These are phyloP conservation scores for Calonectria pseudoreteaudii DNA, from an alignment of 2,329 filamentous ascomycete species.

Conservation along the genomic window DNA sequence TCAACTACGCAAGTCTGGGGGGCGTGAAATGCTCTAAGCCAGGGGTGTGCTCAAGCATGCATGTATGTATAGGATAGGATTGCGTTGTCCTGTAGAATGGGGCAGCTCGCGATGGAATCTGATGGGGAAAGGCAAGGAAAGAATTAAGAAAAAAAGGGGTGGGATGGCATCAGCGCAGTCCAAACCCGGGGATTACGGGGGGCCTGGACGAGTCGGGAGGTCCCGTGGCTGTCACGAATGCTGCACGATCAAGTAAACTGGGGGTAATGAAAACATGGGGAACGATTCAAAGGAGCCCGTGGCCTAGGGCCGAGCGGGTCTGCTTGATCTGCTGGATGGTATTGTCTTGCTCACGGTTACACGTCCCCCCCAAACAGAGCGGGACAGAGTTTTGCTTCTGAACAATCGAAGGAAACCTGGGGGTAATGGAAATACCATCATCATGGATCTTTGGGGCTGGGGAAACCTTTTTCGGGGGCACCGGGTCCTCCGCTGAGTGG, in stretches of 20 bases:
- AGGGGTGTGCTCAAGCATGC: constrained; percentile 19
- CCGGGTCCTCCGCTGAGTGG: constrained; percentile 41
- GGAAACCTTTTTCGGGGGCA: constrained; percentile 32
- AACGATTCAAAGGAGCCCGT: constrained; percentile 29
- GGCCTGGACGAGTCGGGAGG: constrained; percentile 26
- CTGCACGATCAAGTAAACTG: constrained; percentile 54
- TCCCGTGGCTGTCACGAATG: constrained; percentile 42
- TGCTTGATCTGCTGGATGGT: constrained; percentile 21
- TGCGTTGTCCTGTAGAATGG: constrained; percentile 24
- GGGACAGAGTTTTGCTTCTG: constrained; percentile 13
- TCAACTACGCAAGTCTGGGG: constrained; percentile 20
- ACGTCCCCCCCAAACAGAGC: constrained; percentile 1
- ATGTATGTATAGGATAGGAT: constrained; percentile 4
- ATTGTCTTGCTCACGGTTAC: constrained; percentile 19
- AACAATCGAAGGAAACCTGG: constrained; percentile 42
- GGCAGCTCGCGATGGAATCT: constrained; percentile 30
- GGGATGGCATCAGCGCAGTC: constrained; percentile 30
- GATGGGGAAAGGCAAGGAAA: constrained; percentile 5
- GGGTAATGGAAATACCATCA: constrained; percentile 50
- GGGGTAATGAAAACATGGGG: constrained; percentile 50
- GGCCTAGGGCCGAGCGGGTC: constrained; percentile 26
- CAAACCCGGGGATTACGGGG: constrained; percentile 23
- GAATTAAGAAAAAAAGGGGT: constrained; percentile 28
- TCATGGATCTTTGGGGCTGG: constrained; percentile 19
- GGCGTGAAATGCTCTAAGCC: constrained; percentile 23